A percentile compares a stretch with the other conserved stretches of the same genome.
phyloP scores from a whole-genome alignment of 306 rosid species.

The Acacia crassicarpa region DNA sequence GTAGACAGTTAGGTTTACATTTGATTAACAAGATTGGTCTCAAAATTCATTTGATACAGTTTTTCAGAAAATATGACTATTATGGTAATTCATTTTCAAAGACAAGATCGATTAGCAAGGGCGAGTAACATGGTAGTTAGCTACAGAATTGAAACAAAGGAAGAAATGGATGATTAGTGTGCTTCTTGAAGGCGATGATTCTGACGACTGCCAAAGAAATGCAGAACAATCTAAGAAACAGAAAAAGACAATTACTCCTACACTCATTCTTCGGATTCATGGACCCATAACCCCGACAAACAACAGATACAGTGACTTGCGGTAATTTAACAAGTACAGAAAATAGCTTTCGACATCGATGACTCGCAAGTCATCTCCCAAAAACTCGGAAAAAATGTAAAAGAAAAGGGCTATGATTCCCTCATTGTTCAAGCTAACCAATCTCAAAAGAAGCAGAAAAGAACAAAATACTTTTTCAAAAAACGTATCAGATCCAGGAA shows the following conservation, averaged over 20 bases:
- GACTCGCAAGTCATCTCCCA: background rate
- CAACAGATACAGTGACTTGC: background rate
- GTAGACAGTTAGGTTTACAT: background rate
- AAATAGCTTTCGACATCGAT: background rate
- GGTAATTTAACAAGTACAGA: background rate
- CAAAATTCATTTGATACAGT: background rate
- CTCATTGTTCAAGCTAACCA: background rate
- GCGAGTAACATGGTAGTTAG: background rate
- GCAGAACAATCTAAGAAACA: background rate
- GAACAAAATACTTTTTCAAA: background rate
- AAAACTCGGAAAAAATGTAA: background rate
- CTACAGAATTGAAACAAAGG: background rate
- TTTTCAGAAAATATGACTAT: background rate
- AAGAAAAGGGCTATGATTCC: background rate
- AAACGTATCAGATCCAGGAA: slow-evolving; percentile 8
- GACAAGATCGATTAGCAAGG: background rate
- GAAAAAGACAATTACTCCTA: background rate
- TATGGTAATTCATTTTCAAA: background rate
- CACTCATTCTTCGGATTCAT: background rate
- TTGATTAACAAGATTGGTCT: background rate
- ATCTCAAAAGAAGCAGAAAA: background rate
- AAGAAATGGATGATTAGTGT: background rate
- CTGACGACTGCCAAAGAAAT: background rate
- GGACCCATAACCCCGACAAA: background rate
- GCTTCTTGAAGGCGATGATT: background rate